A percentile compares a stretch with the other conserved stretches of the same genome.
phyloP scores from a whole-genome alignment of 768 basidiomycete genomes.

The Termitomyces eurrhizus region DNA sequence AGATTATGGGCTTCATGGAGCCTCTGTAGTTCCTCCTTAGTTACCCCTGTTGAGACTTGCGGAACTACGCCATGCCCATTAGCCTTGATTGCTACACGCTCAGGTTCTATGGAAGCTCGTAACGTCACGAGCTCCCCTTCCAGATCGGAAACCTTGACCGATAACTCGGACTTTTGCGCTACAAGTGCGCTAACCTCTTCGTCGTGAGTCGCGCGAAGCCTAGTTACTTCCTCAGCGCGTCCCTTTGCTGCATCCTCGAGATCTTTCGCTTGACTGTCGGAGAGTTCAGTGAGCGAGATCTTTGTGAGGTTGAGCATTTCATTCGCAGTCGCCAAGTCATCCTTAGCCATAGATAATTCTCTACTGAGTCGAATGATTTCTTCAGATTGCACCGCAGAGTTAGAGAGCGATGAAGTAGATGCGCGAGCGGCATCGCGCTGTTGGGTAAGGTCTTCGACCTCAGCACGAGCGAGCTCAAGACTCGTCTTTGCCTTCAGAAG shows the following conservation, averaged over 20 bases:
- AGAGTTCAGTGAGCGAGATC: slow-evolving; percentile 66
- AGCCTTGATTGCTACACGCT: slow-evolving; percentile 47
- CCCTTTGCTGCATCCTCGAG: slow-evolving; percentile 70
- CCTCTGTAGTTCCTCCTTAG: slow-evolving; percentile 73
- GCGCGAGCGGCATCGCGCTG: slow-evolving; percentile 65
- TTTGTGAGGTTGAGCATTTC: slow-evolving; percentile 69
- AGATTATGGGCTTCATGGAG: slow-evolving; percentile 84
- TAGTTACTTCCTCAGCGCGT: slow-evolving; percentile 69
- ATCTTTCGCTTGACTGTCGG: slow-evolving; percentile 64
- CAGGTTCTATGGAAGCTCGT: slow-evolving; percentile 51
- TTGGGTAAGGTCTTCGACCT: slow-evolving; percentile 51
- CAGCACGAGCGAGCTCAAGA: slow-evolving; percentile 46
- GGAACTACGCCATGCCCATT: slow-evolving; percentile 44
- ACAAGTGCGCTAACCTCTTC: slow-evolving; percentile 54
- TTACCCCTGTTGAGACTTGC: slow-evolving; percentile 46
- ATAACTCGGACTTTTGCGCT: slow-evolving; percentile 59
- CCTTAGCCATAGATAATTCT: slow-evolving; percentile 60
- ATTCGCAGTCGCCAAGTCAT: slow-evolving; percentile 61
- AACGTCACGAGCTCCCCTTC: slow-evolving; percentile 73
- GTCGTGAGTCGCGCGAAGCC: slow-evolving; percentile 54
- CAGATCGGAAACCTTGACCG: slow-evolving; percentile 63
- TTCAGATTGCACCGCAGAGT: slow-evolving; percentile 44
- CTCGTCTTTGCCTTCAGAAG: slow-evolving; percentile 69
- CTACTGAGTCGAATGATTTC: slow-evolving; percentile 53
- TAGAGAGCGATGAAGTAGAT: slow-evolving; percentile 34